Evolutionary conservation across 2,329 filamentous ascomycete species (phyloP).

Genomic region (Phialocephala subalpina): DNA sequence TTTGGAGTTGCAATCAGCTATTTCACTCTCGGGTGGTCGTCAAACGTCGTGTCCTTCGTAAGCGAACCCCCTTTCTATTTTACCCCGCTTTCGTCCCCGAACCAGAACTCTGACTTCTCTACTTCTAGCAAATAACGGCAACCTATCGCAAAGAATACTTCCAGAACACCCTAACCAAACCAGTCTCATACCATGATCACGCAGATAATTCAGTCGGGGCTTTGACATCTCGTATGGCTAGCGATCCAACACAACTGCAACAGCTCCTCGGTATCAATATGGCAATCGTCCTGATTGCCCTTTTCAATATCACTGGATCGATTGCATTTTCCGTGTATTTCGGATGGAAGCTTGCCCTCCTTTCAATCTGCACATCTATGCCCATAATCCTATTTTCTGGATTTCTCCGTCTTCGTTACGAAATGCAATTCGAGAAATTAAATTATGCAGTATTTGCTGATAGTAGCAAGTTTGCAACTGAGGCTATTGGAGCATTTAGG

Average conservation of each 20-base stretch:
- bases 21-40: slow-evolving; percentile 42
- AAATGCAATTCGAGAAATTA: slow-evolving; percentile 62
- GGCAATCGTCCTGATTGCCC: slow-evolving; percentile 65
- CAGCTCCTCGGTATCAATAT: slow-evolving; percentile 57
- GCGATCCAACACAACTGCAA: slow-evolving; percentile 57
- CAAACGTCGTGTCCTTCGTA: slow-evolving; percentile 50
- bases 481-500: slow-evolving; percentile 61
- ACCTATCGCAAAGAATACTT: slow-evolving; percentile 54
- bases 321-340: slow-evolving; percentile 73
- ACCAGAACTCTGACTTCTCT: not conserved
- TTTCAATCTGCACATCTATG: slow-evolving; percentile 66
- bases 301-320: slow-evolving; percentile 72
- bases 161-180: slow-evolving; percentile 52
- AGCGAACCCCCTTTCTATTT: slow-evolving; percentile 26
- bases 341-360: slow-evolving; percentile 79
- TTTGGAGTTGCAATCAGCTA: slow-evolving; percentile 48
- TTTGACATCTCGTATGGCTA: slow-evolving; percentile 54
- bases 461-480: slow-evolving; percentile 69
- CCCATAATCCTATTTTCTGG: slow-evolving; percentile 55
- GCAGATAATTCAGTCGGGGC: slow-evolving; percentile 57
- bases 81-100: not conserved
- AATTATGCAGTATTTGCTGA: slow-evolving; percentile 65
- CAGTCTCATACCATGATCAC: slow-evolving; percentile 51
- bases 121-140: slow-evolving; percentile 43
- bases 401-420: slow-evolving; percentile 59